Evolutionary conservation across 352 stramenopile species (phyloP), one percentile per base, ranked within the genome.

Genomic region (Blastocystis sp.): DNA sequence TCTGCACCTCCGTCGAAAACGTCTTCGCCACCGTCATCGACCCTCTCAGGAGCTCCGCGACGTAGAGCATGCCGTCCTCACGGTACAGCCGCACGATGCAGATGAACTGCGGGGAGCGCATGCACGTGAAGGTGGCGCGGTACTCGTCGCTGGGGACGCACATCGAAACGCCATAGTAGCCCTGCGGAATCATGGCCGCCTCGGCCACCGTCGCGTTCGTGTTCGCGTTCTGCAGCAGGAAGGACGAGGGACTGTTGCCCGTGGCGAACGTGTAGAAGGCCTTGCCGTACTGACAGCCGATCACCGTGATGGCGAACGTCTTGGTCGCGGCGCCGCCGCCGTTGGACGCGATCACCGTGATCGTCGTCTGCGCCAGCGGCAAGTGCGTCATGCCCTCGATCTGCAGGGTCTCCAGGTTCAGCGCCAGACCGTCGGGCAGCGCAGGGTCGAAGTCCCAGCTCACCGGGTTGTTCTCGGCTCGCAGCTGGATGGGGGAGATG

Each of bases 251-350:
- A 6, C 6, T 19, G 45, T 55, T 55, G 45, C 45, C 45, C 16
- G 6, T 16, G 12, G 19, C 59, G 12, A 26, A 3, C 59, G 59
- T 65, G 41, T 82, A 82, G 19, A 66, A 67, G n/a, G 29, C 24
- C 13, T 67, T 76, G 3, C 74, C 74, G 41, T 70, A 63, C n/a
- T 63, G 6, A 33, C 74, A 82, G 26, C 74, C 74, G 3, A 10
- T 82, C 2, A 82, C 33, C 16, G 55, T 82, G 6, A 82, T 35
- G 41, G 51, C 37, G 12, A 82, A 13, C n/a, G 74, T 82, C 24
- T 19, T 50, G 12, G 74, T 26, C 9, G 70, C 41, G 24, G 33
- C 71, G 41, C 74, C 74, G 29, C 74, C 74, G 13, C 45, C 29
- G 41, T 70, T 82, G 12, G 29, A 82, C 24, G 55, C 74, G 12